A percentile compares a stretch with the other conserved stretches of the same genome.
phyloP scores from a whole-genome alignment of 148 eudicot species.

The Beta vulgaris region DNA sequence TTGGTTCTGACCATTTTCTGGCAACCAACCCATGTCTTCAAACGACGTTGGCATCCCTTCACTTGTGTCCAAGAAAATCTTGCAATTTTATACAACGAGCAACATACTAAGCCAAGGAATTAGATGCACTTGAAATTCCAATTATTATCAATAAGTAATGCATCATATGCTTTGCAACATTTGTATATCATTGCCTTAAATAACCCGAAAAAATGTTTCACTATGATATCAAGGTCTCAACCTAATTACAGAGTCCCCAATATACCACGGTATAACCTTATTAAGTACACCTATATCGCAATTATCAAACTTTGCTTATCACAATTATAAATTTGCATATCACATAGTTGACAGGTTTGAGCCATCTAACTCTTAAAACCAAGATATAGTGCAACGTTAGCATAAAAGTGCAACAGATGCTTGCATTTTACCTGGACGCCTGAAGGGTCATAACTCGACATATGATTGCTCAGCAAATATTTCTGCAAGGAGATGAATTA shows the following conservation, averaged over 20 bases:
- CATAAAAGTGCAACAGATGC: neutral
- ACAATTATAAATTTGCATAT: too few species aligned
- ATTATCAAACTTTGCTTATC: too few species aligned
- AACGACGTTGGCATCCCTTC: slow-evolving; percentile 49
- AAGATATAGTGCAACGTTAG: neutral
- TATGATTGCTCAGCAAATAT: slow-evolving; percentile 41
- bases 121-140: neutral
- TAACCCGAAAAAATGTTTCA: too few species aligned
- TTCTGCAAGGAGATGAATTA: slow-evolving; percentile 32
- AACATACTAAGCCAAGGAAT: neutral
- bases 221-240: too few species aligned
- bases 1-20: slow-evolving; percentile 42
- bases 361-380: too few species aligned
- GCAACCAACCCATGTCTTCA: slow-evolving; percentile 44
- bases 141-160: neutral
- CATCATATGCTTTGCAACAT: too few species aligned
- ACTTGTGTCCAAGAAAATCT: slow-evolving; percentile 43
- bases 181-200: too few species aligned
- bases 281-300: too few species aligned
- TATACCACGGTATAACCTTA: too few species aligned
- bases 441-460: slow-evolving; percentile 38
- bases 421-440: slow-evolving; percentile 41
- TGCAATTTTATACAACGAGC: neutral
- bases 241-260: too few species aligned
- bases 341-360: too few species aligned